A percentile compares a stretch with the other conserved stretches of the same genome.
phyloP scores from a whole-genome alignment of 495 filamentous ascomycete species.

The Hypoxylon fuscum region DNA sequence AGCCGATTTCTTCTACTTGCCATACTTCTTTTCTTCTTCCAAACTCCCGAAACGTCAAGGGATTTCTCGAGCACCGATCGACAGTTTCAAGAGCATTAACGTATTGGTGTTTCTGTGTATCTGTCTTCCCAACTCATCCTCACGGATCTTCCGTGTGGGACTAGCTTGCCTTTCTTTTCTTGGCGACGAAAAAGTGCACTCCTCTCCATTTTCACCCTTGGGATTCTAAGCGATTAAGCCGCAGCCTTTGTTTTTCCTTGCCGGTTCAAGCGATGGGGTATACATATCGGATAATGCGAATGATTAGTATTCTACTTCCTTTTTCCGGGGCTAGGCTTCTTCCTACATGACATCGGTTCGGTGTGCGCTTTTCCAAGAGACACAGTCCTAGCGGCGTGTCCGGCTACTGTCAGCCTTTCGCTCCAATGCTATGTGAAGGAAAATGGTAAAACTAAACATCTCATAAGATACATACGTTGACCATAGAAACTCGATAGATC shows the following conservation, averaged over 20 bases:
- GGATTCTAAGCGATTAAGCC: not conserved
- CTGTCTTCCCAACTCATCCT: slow-evolving; percentile 17
- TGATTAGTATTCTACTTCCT: slow-evolving; percentile 12
- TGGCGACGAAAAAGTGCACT: slow-evolving; percentile 3
- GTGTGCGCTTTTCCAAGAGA: slow-evolving; percentile 7
- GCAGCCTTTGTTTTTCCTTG: not conserved
- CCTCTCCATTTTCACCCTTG: not conserved
- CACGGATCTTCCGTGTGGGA: slow-evolving; percentile 27
- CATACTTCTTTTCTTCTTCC: slow-evolving; percentile 4
- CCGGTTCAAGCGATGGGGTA: slow-evolving; percentile 2
- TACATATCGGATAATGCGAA: not conserved
- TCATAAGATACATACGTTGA: too few relatives aligned
- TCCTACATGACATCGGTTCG: slow-evolving; percentile 4
- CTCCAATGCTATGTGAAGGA: too few relatives aligned
- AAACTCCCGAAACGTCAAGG: slow-evolving; percentile 30
- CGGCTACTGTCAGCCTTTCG: not conserved
- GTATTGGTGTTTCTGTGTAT: not conserved
- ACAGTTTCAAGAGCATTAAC: slow-evolving; percentile 33
- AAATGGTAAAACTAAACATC: too few relatives aligned
- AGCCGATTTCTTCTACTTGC: not conserved
- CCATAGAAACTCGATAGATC: not conserved
- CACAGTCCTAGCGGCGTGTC: slow-evolving; percentile 3
- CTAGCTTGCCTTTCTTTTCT: slow-evolving; percentile 1
- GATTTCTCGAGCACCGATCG: slow-evolving; percentile 24
- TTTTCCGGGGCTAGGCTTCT: not conserved